phyloP scores from a whole-genome alignment of 805 yeast genomes.

The Cyberlindnera xishuangbannaensis region DNA sequence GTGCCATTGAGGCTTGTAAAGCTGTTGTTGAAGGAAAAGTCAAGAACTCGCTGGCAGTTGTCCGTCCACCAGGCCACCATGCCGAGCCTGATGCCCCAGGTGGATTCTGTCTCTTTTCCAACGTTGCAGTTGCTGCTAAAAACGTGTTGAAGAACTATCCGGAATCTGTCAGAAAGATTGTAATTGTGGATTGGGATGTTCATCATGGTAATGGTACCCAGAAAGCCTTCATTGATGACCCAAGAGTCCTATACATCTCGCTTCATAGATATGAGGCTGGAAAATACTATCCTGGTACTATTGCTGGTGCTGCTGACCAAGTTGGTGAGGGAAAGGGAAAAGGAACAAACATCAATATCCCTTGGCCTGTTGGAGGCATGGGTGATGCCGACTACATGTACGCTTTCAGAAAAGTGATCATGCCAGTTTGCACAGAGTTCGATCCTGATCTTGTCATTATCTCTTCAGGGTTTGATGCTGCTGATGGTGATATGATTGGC shows the following conservation, averaged over 20 bases:
- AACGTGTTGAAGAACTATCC: constrained; percentile 78
- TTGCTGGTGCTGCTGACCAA: constrained; percentile 73
- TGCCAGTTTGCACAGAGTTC: constrained; percentile 86
- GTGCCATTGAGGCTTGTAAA: constrained; percentile 91
- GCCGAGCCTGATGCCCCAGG: constrained; percentile 98
- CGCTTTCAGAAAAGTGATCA: constrained; percentile 78
- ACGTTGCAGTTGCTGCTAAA: constrained; percentile 96
- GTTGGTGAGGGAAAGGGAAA: constrained; percentile 83
- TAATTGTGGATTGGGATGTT: constrained; percentile 94
- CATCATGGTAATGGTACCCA: constrained; percentile 99
- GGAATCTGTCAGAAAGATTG: constrained; percentile 76
- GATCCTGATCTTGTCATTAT: constrained; percentile 90
- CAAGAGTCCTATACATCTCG: constrained; percentile 85
- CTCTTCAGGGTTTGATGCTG: constrained; percentile 97
- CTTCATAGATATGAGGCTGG: constrained; percentile 91
- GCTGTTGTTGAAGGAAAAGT: constrained; percentile 93
- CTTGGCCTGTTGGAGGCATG: constrained; percentile 90
- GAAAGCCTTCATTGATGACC: constrained; percentile 82
- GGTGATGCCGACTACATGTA: constrained; percentile 94
- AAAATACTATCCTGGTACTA: constrained; percentile 89
- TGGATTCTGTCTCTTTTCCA: constrained; percentile 93
- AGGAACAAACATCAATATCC: constrained; percentile 85
- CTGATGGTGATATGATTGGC: constrained; percentile 96
- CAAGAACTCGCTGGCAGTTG: constrained; percentile 88
- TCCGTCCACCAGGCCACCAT: constrained; percentile 99